Evolutionary conservation across 345 rosid species (phyloP), one percentile per base, ranked within the genome.

Genomic region (Sonneratia alba): DNA sequence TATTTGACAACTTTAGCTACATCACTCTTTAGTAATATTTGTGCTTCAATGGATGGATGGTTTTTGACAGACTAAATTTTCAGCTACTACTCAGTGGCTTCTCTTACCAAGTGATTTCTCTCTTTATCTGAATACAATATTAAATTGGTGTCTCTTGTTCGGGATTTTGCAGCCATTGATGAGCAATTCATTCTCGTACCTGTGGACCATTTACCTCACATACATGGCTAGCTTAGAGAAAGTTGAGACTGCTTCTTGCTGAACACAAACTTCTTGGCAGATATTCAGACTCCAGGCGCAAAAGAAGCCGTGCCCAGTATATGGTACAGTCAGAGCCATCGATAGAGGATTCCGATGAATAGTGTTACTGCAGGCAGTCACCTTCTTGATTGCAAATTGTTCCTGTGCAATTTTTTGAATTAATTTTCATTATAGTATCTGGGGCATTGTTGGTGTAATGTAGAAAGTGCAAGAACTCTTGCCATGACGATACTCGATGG

Each of bases 131-230:
- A 53, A 13, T 49, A 49, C 21, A 36, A 5, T 16, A 65, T 36
- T 65, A n/a, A 55, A 37, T 22, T 57, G 15, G 19, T 55, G 21
- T 43, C 61, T 72, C 56, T 27, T 4, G 22, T 22, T 76, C 68
- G 73, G 22, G 2, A 71, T 68, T 77, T 67, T 81, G 71, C 91
- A 95, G 97, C 93, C 99, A 34, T 75, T 95, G 73, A 91, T 92
- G 79, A 88, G 89, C 86, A 95, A 95, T 80, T 87, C 93, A 7
- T 95, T 95, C 85, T 87, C 99, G 4, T 95, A 87, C 78, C 73
- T 88, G 42, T 95, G 98, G 99, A 92, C 97, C 2, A 75, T 95
- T 70, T 95, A 95, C 74, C 80, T 95, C 74, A 92, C 98, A 14
- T 92, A 87, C 79, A 92, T 86, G 91, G 98, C 97, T 59, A 73